Evolutionary conservation across 129 eudicot species (phyloP).

Genomic region (Flaveria robusta): DNA sequence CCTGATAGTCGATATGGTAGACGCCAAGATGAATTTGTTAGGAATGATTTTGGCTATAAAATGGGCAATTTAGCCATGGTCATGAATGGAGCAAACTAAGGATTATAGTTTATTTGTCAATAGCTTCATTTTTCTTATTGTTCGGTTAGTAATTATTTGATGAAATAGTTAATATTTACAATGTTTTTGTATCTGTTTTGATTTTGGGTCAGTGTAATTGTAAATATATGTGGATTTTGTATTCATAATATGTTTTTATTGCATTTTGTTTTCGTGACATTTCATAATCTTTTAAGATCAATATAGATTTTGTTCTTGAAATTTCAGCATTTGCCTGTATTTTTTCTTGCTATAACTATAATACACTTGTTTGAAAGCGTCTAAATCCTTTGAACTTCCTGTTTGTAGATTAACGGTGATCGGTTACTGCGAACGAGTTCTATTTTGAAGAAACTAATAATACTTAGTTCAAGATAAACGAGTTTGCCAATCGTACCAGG

Average conservation of each 20-base stretch:
- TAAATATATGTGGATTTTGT: neutral
- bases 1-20: conserved; percentile 8
- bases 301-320: no score
- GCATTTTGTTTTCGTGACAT: neutral
- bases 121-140: neutral
- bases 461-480: no score
- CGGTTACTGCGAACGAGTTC: no score
- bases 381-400: no score
- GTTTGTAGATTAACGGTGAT: no score
- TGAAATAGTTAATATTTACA: neutral
- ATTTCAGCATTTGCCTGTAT: no score
- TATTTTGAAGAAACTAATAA: no score
- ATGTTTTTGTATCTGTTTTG: neutral
- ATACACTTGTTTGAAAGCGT: no score
- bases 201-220: neutral
- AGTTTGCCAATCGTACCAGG: no score
- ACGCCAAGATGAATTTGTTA: conserved; percentile 15
- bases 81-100: conserved; percentile 35
- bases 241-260: neutral
- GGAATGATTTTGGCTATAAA: conserved; percentile 35
- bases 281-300: neutral
- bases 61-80: conserved; percentile 67
- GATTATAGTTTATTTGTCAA: neutral
- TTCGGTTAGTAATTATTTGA: neutral
- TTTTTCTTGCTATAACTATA: no score